Base-by-base conservation (phyloP, 208 protist species). In the Balamuthia mandrillaris region DNA sequence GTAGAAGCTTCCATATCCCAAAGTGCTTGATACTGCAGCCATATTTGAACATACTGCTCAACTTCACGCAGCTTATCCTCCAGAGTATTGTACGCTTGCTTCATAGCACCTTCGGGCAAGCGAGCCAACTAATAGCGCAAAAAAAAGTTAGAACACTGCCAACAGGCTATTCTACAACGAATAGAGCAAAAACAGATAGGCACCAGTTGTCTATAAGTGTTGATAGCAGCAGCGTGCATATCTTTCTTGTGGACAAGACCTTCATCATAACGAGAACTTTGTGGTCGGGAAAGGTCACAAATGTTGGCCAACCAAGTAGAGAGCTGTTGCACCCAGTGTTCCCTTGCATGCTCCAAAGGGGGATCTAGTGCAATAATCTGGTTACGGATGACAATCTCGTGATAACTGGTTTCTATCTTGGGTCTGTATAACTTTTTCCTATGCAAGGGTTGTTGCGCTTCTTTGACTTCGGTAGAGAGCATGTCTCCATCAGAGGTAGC, bases 11-110 rank as follows among this genome's bases (percentile, higher is more conserved):
- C 90, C 88, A 96, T 90, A 61, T 96, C 94, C 95, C 95, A 96
- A 33, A 97, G 86, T 44, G 92, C 68, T 81, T 97, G 94, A 84
- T 96, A 97, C 52, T 95, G 88, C 21, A 96, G 77, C 94, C 95
- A 97, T 12, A 88, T 87, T 4, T 89, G 42, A 2, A 95, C 87
- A 51, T 96, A 97, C 39, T 86, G 70, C 2, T 61, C 14, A 18
- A 93, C 88, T 61, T 88, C 29, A 2, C 72, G 31, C 10, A 95
- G 29, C 12, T 79, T 86, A 2, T 75, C 56, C 24, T 91, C 86
- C 10, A 96, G 93, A 0, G 72, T 42, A 27, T 44, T 37, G 66
- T 94, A 95, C 3, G 90, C 88, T 2, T 24, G 54, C 0, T 81
- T 35, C 5, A 96, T 58, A 5, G 61, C 66, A 12, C 78, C 87